Percentiles rank a stretch among this genome's conserved stretches.
phyloP scores from a whole-genome alignment of 2,329 filamentous ascomycete genomes.

The Diaporthe helianthi region DNA sequence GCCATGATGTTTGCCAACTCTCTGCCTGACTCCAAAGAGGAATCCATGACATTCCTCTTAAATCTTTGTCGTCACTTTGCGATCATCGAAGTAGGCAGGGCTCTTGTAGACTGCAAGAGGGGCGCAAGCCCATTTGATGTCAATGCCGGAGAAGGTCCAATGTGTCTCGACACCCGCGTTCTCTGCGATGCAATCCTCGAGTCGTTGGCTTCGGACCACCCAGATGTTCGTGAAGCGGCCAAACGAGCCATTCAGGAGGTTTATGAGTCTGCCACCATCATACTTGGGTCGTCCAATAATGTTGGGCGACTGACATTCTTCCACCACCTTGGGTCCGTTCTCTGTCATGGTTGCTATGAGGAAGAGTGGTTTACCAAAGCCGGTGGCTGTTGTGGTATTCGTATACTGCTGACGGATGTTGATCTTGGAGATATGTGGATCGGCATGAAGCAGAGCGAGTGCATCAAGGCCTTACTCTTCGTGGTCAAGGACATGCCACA shows the following conservation, averaged over 20 bases:
- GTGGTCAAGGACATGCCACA: conserved; percentile 98
- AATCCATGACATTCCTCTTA: conserved; percentile 76
- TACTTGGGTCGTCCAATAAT: conserved; percentile 77
- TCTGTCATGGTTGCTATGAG: conserved; percentile 94
- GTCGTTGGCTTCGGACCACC: conserved; percentile 84
- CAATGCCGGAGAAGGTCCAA: conserved; percentile 81
- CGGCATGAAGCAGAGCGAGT: conserved; percentile 80
- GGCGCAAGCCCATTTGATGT: conserved; percentile 82
- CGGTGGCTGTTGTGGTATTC: conserved; percentile 89
- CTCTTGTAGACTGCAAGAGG: conserved; percentile 82
- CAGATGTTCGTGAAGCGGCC: conserved; percentile 81
- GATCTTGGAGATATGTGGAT: conserved; percentile 87
- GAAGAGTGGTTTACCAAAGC: conserved; percentile 99
- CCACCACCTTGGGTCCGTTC: conserved; percentile 78
- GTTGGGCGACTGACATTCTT: conserved; percentile 86
- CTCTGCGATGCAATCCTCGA: conserved; percentile 91
- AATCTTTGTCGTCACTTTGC: conserved; percentile 91
- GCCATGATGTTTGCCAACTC: conserved; percentile 87
- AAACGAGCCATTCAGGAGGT: conserved; percentile 80
- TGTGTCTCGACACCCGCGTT: conserved; percentile 85
- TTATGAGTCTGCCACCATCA: conserved; percentile 75
- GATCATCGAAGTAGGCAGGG: conserved; percentile 84
- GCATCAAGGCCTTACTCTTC: conserved; percentile 90
- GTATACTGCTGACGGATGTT: conserved; percentile 83
- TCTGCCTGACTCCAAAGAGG: conserved; percentile 78